A percentile compares a stretch with the other conserved stretches of the same genome.
phyloP scores from a whole-genome alignment of 148 eudicot genomes.

The Nepenthes mirabilis region DNA sequence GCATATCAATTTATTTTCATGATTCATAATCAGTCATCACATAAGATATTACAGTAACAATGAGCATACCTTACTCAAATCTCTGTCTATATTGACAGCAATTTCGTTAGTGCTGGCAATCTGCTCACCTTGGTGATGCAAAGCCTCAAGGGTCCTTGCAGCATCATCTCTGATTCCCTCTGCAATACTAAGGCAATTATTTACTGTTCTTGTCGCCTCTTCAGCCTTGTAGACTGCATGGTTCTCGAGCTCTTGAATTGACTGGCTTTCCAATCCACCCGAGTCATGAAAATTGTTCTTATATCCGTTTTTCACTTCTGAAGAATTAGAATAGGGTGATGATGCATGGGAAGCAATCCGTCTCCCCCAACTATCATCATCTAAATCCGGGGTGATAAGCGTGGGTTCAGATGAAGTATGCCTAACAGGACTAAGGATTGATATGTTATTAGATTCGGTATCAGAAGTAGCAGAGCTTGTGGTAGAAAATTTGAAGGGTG shows the following conservation, averaged over 20 bases:
- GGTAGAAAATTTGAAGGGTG: slow-evolving; percentile 23
- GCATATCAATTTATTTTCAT: too few relatives aligned
- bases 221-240: slow-evolving; percentile 66
- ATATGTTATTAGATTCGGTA: slow-evolving; percentile 12
- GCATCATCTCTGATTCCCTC: slow-evolving; percentile 76
- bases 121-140: slow-evolving; percentile 92
- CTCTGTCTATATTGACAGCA: slow-evolving; percentile 63
- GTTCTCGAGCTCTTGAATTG: slow-evolving; percentile 68
- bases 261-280: slow-evolving; percentile 57
- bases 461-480: slow-evolving; percentile 16
- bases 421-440: slow-evolving; percentile 17
- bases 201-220: slow-evolving; percentile 61
- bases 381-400: slow-evolving; percentile 15
- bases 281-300: slow-evolving; percentile 23
- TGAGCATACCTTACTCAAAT: slow-evolving; percentile 59
- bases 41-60: neutral
- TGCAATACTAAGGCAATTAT: slow-evolving; percentile 69
- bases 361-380: slow-evolving; percentile 14
- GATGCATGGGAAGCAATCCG: slow-evolving; percentile 5
- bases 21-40: neutral
- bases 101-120: slow-evolving; percentile 65
- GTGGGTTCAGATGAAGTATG: slow-evolving; percentile 66
- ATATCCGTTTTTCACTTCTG: slow-evolving; percentile 17
- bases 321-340: neutral
- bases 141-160: slow-evolving; percentile 55